These are phyloP conservation scores for Panicum miliaceum DNA, from an alignment of 176 grass and related monocot species.

Conservation along the genomic window DNA sequence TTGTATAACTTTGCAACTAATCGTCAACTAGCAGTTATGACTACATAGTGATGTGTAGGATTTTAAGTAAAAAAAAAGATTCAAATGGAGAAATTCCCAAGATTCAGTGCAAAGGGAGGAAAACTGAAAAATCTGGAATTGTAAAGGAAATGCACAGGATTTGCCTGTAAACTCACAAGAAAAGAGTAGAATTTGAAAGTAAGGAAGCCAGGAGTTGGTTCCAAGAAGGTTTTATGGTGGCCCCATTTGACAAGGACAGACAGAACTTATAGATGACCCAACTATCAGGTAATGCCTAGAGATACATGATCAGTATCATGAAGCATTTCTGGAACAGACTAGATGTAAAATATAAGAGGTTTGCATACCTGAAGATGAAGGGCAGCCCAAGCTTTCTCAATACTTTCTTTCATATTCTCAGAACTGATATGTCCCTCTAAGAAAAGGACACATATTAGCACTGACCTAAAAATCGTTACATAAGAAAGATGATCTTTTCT, in stretches of 20 bases:
- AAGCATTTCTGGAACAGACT: background rate
- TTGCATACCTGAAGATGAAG: conserved; percentile 72
- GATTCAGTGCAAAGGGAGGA: background rate
- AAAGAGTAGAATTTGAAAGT: background rate
- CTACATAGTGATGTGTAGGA: background rate
- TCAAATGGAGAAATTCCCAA: background rate
- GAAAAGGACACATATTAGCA: conserved; percentile 39
- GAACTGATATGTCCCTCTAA: conserved; percentile 72
- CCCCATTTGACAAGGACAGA: background rate
- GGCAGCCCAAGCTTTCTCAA: conserved; percentile 78
- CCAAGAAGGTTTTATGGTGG: background rate
- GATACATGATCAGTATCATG: background rate
- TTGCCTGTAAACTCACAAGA: background rate
- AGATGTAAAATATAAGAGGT: conserved; percentile 12
- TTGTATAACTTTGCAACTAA: background rate
- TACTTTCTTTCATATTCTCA: conserved; percentile 74
- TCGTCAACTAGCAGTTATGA: no score
- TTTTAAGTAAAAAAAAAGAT: background rate
- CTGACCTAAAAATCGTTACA: conserved; percentile 11
- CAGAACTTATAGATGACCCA: background rate
- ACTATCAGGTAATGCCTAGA: background rate
- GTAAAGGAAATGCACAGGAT: background rate
- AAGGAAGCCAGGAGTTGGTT: background rate
- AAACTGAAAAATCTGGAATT: background rate
- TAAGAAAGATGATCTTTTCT: background rate